Percentiles rank a stretch among this genome's conserved stretches.
Conservation (phyloP, 129 eudicot species). For the Heracleum sosnowskyi region DNA sequence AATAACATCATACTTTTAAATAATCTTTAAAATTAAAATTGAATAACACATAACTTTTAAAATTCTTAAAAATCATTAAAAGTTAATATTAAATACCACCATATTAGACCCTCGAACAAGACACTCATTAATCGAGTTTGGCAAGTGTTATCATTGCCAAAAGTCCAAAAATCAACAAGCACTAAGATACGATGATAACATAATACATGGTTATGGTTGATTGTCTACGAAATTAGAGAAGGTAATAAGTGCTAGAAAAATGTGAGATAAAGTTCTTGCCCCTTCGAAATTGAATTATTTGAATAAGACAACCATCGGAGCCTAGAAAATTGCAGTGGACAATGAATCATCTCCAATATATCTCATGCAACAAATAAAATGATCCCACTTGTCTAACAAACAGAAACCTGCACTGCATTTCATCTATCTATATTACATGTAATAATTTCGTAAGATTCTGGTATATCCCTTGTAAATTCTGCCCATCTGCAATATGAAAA, state of each 20-base stretch:
- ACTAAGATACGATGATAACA: constrained; percentile 1
- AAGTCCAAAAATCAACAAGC: background rate
- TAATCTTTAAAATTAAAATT: no score
- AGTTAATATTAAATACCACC: no score
- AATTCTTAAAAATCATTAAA: no score
- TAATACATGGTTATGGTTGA: constrained; percentile 3
- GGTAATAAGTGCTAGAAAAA: background rate
- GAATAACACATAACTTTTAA: no score
- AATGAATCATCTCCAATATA: constrained; percentile 18
- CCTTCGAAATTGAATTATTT: constrained; percentile 12
- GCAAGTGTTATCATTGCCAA: background rate
- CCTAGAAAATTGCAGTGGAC: constrained; percentile 20
- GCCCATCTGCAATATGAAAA: background rate
- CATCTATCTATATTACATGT: background rate
- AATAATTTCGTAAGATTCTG: background rate
- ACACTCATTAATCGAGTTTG: background rate
- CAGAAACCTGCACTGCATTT: background rate
- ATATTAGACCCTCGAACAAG: no score
- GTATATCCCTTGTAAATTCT: background rate
- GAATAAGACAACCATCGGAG: background rate
- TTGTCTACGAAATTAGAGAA: background rate
- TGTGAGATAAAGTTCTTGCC: constrained; percentile 3
- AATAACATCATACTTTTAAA: no score
- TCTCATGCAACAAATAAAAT: constrained; percentile 7
- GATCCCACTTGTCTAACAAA: constrained; percentile 17